phyloP scores from a whole-genome alignment of 2,329 filamentous ascomycete species.

The Stagonosporopsis tanaceti region DNA sequence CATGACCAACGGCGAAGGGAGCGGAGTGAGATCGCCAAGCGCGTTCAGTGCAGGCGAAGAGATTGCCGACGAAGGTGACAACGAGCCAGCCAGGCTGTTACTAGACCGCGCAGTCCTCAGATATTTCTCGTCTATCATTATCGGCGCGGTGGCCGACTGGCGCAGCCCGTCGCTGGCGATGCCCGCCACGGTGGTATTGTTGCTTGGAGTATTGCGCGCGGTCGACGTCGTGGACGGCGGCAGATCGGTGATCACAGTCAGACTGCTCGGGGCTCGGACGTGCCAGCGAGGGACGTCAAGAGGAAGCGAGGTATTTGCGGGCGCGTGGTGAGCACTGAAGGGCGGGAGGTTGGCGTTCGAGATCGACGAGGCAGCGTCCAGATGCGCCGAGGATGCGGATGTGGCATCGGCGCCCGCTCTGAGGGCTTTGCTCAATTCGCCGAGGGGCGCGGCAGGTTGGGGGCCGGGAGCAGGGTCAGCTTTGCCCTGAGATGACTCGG shows the following conservation, averaged over 20 bases:
- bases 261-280: conserved; percentile 34
- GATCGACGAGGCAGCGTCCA: conserved; percentile 9
- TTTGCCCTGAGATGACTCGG: conserved; percentile 30
- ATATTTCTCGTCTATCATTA: conserved; percentile 46
- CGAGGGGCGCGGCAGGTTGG: conserved; percentile 26
- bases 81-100: conserved; percentile 54
- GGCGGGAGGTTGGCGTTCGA: conserved; percentile 14
- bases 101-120: conserved; percentile 54
- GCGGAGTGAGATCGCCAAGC: conserved; percentile 59
- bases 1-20: conserved; percentile 58
- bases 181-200: conserved; percentile 46
- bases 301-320: conserved; percentile 37
- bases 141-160: conserved; percentile 49
- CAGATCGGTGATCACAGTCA: conserved; percentile 44
- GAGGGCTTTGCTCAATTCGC: conserved; percentile 17
- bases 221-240: conserved; percentile 37
- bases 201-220: conserved; percentile 25
- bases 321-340: conserved; percentile 15
- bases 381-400: conserved; percentile 5
- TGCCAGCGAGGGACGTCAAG: conserved; percentile 31
- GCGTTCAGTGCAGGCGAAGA: conserved; percentile 59
- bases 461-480: conserved; percentile 20
- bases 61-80: conserved; percentile 56
- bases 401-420: conserved; percentile 9
- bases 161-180: conserved; percentile 37